Percentiles rank a stretch among this genome's conserved stretches.
Evolutionary conservation across 176 grass and related monocot genomes (phyloP).

Genomic region (Eremochloa ophiuroides): DNA sequence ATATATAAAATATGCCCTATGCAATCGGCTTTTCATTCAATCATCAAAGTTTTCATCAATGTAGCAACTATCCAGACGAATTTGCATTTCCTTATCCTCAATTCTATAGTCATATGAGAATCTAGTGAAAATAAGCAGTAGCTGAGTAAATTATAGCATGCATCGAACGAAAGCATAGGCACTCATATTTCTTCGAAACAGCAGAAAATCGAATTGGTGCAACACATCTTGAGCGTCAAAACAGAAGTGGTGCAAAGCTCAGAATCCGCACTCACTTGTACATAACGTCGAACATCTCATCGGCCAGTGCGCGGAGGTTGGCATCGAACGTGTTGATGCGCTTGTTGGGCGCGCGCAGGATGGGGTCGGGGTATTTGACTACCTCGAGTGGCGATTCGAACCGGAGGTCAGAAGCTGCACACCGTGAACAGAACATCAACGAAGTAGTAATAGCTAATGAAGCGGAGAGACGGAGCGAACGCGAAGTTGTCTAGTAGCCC

Average conservation of each 20-base stretch:
- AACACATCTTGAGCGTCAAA: neutral
- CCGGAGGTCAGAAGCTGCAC: slow-evolving; percentile 70
- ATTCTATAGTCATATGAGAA: neutral
- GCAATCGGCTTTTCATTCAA: neutral
- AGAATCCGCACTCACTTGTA: slow-evolving; percentile 68
- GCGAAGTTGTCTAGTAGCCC: neutral
- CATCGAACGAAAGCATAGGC: neutral
- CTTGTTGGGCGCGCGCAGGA: slow-evolving; percentile 80
- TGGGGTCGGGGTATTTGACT: slow-evolving; percentile 77
- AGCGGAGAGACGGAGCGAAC: neutral
- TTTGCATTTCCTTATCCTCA: neutral
- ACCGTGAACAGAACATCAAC: neutral
- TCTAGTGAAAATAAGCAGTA: neutral
- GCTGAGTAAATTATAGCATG: neutral
- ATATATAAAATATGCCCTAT: neutral
- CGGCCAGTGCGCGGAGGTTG: slow-evolving; percentile 57
- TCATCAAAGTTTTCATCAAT: neutral
- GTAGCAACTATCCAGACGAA: neutral
- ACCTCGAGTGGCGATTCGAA: slow-evolving; percentile 76
- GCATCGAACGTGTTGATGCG: slow-evolving; percentile 72
- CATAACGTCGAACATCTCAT: slow-evolving; percentile 96
- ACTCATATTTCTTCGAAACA: neutral
- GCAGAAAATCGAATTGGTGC: neutral
- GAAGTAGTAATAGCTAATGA: neutral
- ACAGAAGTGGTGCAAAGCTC: neutral